Evolutionary conservation across 306 rosid species (phyloP), one percentile per base, ranked within the genome.

Genomic region (Inga laurina): DNA sequence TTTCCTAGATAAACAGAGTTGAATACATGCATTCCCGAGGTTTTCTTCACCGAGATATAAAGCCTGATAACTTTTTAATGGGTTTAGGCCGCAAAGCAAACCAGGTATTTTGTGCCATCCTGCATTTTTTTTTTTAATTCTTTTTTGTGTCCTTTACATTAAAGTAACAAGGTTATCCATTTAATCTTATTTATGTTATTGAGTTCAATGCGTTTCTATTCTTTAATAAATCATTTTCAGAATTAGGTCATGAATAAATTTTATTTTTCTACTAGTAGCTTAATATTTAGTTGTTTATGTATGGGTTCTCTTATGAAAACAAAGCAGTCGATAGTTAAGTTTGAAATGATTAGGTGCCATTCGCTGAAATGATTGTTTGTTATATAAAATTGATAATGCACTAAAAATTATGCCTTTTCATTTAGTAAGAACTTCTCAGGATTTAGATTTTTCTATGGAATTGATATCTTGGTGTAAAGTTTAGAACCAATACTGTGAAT

Each of bases 11-110:
- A 82, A 94, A 91, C 84, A 90, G 99, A 91, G 99, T 93, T 72
- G 99, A 96, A 91, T 96, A 93, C 90, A 90, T 96, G 98, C 99
- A 96, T 80, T 91, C 95, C 64, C 93, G 94, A 71, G 98, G 99
- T 45, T 96, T 96, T 86, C 97, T 96, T 87, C 99, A 96, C 74
- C 99, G 99, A 34, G 99, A 96, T 86, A 96, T 96, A 86, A 96
- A 96, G 94, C 99, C 99, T 57, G 99, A 96, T 85, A 96, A 96
- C 92, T 96, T 93, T 85, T 90, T 96, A 83, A 96, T 96, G 99
- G 99, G 99, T 81, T 86, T 96, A 69, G 99, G 99, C 66, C 98
- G 97, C 65, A 96, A 94, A 87, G 99, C 97, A 82, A 96, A 96
- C 88, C 99, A 96, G 98, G 99, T 96, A 92, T 79, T 24, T 52